Conservation (phyloP, 805 yeast genomes). For the Saccharomyces paradoxus region DNA sequence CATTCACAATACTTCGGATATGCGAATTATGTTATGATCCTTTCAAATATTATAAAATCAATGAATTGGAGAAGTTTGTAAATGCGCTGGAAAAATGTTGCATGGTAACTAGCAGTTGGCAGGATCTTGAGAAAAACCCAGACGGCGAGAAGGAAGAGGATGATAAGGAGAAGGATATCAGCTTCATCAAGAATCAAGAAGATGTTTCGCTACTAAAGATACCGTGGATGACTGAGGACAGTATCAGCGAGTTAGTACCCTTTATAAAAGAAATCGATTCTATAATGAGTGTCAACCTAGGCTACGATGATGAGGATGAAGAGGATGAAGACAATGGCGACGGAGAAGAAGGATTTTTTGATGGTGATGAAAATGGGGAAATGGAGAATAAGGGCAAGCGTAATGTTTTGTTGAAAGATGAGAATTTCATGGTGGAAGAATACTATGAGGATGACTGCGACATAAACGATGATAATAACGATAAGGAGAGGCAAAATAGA, state of each 20-base stretch:
- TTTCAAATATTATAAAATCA: slow-evolving; percentile 31
- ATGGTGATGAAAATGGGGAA: not conserved
- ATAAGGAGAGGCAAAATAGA: slow-evolving; percentile 5
- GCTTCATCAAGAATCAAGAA: slow-evolving; percentile 7
- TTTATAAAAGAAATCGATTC: slow-evolving; percentile 27
- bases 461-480: slow-evolving; percentile 11
- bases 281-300: slow-evolving; percentile 27
- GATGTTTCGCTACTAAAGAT: slow-evolving; percentile 26
- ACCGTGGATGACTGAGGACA: slow-evolving; percentile 21
- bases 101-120: slow-evolving; percentile 15
- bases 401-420: slow-evolving; percentile 3
- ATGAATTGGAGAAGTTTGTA: slow-evolving; percentile 36
- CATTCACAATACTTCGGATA: slow-evolving; percentile 42
- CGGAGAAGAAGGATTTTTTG: slow-evolving; percentile 7
- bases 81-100: slow-evolving; percentile 34
- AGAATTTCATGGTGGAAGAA: slow-evolving; percentile 14
- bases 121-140: slow-evolving; percentile 1
- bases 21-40: slow-evolving; percentile 43
- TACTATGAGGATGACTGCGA: slow-evolving; percentile 13
- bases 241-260: slow-evolving; percentile 10
- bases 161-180: not conserved
- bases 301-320: slow-evolving; percentile 28
- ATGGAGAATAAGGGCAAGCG: not conserved
- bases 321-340: slow-evolving; percentile 18
- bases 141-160: not conserved